These are phyloP conservation scores for Anisodus tanguticus DNA, from an alignment of 257 asterid genomes.

Conservation along the genomic window DNA sequence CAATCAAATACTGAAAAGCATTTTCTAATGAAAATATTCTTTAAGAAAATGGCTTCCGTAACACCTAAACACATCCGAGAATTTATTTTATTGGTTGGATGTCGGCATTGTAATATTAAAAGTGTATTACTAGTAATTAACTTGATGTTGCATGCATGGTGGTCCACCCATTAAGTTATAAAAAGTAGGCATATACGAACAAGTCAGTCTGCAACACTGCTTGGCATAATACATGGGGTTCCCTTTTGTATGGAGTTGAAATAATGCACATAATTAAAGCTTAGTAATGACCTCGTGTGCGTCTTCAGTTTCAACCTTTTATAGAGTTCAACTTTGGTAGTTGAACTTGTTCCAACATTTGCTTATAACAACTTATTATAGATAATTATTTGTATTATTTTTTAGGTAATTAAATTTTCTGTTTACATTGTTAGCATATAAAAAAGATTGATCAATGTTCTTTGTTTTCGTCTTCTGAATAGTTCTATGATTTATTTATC, in stretches of 20 bases:
- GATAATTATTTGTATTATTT: background rate
- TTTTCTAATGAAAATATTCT: background rate
- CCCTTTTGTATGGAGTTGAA: background rate
- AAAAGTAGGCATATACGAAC: background rate
- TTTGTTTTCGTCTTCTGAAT: too few relatives aligned
- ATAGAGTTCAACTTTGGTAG: background rate
- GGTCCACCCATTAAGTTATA: background rate
- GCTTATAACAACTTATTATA: background rate
- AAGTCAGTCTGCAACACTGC: background rate
- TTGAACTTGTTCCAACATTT: background rate
- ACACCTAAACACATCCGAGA: background rate
- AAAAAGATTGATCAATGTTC: background rate
- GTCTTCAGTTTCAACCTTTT: background rate
- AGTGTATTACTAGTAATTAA: background rate
- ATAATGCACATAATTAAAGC: background rate
- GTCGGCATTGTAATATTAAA: background rate
- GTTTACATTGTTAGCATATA: background rate
- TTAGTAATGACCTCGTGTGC: slow-evolving; percentile 3
- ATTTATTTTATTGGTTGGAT: background rate
- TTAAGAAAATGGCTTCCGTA: background rate
- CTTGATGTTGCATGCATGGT: too few relatives aligned
- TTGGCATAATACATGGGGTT: slow-evolving; percentile 10
- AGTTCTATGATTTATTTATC: too few relatives aligned
- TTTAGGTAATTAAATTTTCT: background rate
- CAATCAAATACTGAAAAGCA: background rate